Base-by-base conservation (phyloP, 192 early-diverging fungal species). In the Entophlyctis luteolus region DNA sequence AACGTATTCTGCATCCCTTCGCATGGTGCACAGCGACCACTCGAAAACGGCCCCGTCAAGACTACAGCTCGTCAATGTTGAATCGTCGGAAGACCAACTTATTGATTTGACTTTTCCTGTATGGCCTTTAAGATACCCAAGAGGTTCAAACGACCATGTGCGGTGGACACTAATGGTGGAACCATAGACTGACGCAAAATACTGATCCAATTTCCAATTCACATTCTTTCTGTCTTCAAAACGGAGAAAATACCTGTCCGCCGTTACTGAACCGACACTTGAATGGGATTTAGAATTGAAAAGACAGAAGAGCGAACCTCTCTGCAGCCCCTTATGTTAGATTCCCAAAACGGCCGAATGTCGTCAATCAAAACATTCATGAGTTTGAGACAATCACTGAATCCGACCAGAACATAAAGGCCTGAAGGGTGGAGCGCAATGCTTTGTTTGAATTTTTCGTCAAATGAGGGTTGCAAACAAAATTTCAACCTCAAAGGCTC, bases 281-380 rank as follows among this genome's bases (percentile, higher is more conserved):
- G 4, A 56, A 22, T 20, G 59, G 8, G 62, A 42, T 12, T 42
- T 12, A 71, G 8, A 18, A 55, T 48, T 62, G 45, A 46, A 12
- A 25, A 34, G 35, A 37, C 27, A 29, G 42, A 36, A 59, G 57
- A 1, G 16, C 48, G 10, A 47, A 84, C 83, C 72, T 83, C 81
- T 50, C 75, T 32, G 47, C 78, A 78, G n/a, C 81, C 79, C 5
- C 81, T 72, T 35, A 83, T 73, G 42, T 70, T 67, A 18, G 71
- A 57, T 27, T 81, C 78, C 84, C 84, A 85, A 46, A 68, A 83
- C 36, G 77, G 76, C 2, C 78, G 65, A 46, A 84, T 75, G 46
- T 86, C 84, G 62, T 86, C 83, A 48, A 84, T 74, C 48, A 84
- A 60, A 8, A 86, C 76, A 27, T 77, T 80, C 77, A 86, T 81